phyloP scores from a whole-genome alignment of 768 basidiomycete species.

The Lyophyllum atratum region DNA sequence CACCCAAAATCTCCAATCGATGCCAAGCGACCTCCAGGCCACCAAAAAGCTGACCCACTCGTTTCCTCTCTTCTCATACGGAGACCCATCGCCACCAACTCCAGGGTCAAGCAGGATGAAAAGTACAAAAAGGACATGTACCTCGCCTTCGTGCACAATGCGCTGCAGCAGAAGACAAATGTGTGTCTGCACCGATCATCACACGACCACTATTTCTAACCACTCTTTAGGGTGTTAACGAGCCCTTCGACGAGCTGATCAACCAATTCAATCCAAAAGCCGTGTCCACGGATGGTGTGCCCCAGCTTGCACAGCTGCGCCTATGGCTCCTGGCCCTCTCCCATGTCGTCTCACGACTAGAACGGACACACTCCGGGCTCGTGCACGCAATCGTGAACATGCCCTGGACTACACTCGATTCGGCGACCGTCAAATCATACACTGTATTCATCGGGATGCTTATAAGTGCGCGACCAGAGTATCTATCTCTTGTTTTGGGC shows the following conservation, averaged over 20 bases:
- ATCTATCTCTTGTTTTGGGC: conserved; percentile 79
- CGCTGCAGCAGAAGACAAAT: conserved; percentile 69
- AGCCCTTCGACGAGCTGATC: conserved; percentile 87
- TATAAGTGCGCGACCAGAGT: conserved; percentile 89
- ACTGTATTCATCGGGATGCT: conserved; percentile 90
- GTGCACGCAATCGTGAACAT: conserved; percentile 85
- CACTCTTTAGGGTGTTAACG: conserved; percentile 63
- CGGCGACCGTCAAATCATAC: conserved; percentile 83
- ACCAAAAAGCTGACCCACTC: conserved; percentile 28
- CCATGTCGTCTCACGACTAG: conserved; percentile 90
- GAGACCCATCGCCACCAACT: conserved; percentile 78
- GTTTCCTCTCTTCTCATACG: conserved; percentile 28
- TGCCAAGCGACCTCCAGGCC: conserved; percentile 36
- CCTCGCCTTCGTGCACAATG: conserved; percentile 79
- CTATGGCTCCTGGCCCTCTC: conserved; percentile 86
- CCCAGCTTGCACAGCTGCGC: conserved; percentile 60
- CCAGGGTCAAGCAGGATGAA: conserved; percentile 76
- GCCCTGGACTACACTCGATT: conserved; percentile 93
- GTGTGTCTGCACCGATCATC: conserved; percentile 42
- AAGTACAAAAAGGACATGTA: conserved; percentile 82
- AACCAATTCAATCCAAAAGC: conserved; percentile 74
- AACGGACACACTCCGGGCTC: conserved; percentile 74
- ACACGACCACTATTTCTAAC: conserved; percentile 16
- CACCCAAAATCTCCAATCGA: conserved; percentile 42
- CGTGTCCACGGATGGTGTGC: conserved; percentile 27